Evolutionary conservation across 225 moss, liverwort and hornwort species (phyloP).

Genomic region (Neckera pumila): DNA sequence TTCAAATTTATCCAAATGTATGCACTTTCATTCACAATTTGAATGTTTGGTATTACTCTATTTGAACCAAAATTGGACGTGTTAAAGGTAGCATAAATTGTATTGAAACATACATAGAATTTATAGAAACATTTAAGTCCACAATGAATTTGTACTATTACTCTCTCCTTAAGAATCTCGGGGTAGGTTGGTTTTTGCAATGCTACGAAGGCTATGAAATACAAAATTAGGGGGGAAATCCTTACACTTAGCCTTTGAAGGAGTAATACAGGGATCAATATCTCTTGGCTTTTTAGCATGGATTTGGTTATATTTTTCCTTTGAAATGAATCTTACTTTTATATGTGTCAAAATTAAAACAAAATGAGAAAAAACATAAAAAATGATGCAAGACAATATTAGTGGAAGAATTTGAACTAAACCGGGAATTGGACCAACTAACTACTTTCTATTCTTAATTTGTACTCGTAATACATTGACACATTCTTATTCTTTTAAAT

Average conservation of each 20-base stretch:
- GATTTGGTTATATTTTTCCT: neutral
- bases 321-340: neutral
- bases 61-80: no score
- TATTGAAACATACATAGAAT: neutral
- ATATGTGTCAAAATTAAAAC: neutral
- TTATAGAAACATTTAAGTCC: neutral
- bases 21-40: no score
- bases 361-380: neutral
- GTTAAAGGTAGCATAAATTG: neutral
- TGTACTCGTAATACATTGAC: neutral
- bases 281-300: neutral
- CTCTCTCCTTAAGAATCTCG: rapidly evolving
- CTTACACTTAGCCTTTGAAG: rapidly evolving
- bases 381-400: neutral
- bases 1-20: no score
- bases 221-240: neutral
- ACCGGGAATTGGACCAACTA: rapidly evolving
- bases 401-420: neutral
- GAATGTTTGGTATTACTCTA: no score
- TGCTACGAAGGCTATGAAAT: neutral
- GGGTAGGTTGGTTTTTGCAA: rapidly evolving
- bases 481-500: neutral
- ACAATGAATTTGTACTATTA: neutral
- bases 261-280: neutral
- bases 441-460: neutral